phyloP scores from a whole-genome alignment of 352 stramenopile species.

The Phytopythium helicoides region DNA sequence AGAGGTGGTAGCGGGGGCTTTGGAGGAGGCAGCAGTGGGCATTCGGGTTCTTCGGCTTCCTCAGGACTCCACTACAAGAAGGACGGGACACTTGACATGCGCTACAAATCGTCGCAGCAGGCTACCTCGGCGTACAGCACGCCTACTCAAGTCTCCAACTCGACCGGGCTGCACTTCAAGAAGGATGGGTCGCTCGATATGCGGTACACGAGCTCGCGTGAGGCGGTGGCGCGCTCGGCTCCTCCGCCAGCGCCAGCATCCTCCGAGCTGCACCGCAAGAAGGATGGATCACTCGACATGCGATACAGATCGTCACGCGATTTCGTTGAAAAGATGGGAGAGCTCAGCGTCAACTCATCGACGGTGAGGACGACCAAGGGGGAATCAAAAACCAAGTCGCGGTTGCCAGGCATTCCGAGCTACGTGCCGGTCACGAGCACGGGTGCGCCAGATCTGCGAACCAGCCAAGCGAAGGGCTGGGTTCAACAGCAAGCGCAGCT shows the following conservation, averaged over 20 bases:
- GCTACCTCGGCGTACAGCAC: slow-evolving; percentile 6
- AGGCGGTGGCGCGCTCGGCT: slow-evolving; percentile 4
- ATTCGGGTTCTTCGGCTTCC: not conserved
- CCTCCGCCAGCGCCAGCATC: not conserved
- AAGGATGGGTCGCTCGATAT: slow-evolving; percentile 22
- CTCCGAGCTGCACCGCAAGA: slow-evolving; percentile 16
- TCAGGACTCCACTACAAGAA: slow-evolving; percentile 19
- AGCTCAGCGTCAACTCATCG: slow-evolving; percentile 10
- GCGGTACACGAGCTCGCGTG: slow-evolving; percentile 21
- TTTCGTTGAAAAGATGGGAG: slow-evolving; percentile 17
- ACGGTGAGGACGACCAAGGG: slow-evolving; percentile 5
- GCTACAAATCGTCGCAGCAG: slow-evolving; percentile 9
- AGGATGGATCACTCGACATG: slow-evolving; percentile 21
- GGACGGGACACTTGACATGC: slow-evolving; percentile 6
- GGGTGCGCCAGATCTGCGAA: slow-evolving; percentile 21
- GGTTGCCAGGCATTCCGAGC: slow-evolving; percentile 7
- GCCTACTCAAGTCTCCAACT: slow-evolving; percentile 2
- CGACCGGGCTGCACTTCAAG: slow-evolving; percentile 12
- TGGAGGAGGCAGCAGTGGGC: not conserved
- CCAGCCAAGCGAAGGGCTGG: slow-evolving; percentile 20
- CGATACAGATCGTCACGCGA: slow-evolving; percentile 22
- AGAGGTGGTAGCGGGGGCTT: not conserved
- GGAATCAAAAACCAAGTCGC: slow-evolving; percentile 6
- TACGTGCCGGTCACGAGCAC: slow-evolving; percentile 22
- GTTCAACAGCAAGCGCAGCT: slow-evolving; percentile 20